These are phyloP conservation scores for Komagataella kurtzmanii DNA, from an alignment of 805 yeast species.

Conservation along the genomic window DNA sequence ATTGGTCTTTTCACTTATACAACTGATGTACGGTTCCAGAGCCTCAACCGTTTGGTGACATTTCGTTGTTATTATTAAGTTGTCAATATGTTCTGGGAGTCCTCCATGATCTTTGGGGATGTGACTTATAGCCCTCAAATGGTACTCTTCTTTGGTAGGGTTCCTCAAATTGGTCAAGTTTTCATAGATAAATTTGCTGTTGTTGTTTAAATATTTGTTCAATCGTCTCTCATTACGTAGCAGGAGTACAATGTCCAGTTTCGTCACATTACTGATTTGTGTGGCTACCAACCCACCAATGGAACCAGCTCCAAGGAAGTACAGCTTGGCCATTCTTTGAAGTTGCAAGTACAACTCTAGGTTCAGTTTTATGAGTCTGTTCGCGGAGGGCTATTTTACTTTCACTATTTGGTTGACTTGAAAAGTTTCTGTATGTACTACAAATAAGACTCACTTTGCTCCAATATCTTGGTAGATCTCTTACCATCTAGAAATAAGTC, in stretches of 20 bases:
- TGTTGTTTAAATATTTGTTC: constrained; percentile 8
- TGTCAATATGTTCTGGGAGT: constrained; percentile 1
- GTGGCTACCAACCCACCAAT: constrained; percentile 18
- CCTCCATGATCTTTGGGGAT: constrained; percentile 10
- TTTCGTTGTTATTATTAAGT: constrained; percentile 63
- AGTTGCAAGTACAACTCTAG: not conserved
- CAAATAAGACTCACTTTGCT: constrained; percentile 19
- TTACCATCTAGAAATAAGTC: constrained; percentile 73
- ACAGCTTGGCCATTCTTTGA: constrained; percentile 5
- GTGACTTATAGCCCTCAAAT: not conserved
- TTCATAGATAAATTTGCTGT: constrained; percentile 11
- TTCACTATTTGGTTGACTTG: not conserved
- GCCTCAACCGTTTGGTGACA: constrained; percentile 63
- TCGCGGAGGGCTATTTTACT: not conserved
- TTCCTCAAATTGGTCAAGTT: constrained; percentile 2
- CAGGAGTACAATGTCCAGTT: constrained; percentile 13
- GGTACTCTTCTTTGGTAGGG: not conserved
- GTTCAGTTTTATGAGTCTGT: not conserved
- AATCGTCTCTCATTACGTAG: constrained; percentile 10
- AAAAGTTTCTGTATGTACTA: not conserved
- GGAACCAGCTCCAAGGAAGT: constrained; percentile 21
- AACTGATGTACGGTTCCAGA: constrained; percentile 34
- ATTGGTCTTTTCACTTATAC: constrained; percentile 35
- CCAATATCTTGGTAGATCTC: constrained; percentile 63
- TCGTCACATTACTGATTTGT: constrained; percentile 8